These are phyloP conservation scores for Xylaria cubensis DNA, from an alignment of 495 filamentous ascomycete species.

Conservation along the genomic window DNA sequence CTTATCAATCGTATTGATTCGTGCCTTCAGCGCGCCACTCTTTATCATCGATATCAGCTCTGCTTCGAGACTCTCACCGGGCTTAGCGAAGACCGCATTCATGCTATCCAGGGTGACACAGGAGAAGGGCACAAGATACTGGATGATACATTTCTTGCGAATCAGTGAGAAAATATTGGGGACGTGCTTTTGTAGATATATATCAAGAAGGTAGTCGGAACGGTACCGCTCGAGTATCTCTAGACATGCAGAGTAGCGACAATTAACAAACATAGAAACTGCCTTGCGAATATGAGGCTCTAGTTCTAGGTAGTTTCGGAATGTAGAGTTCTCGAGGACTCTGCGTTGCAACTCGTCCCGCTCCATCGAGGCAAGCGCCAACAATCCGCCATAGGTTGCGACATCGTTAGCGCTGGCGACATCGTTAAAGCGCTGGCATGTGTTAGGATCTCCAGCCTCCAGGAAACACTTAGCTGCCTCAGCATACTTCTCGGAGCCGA, in stretches of 20 bases:
- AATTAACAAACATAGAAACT: slow-evolving; percentile 83
- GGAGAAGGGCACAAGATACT: slow-evolving; percentile 85
- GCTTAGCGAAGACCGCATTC: slow-evolving; percentile 66
- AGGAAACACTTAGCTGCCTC: slow-evolving; percentile 81
- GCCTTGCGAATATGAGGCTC: slow-evolving; percentile 95
- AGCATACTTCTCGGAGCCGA: slow-evolving; percentile 68
- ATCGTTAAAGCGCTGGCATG: slow-evolving; percentile 69
- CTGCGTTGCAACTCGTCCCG: slow-evolving; percentile 72
- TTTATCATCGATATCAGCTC: slow-evolving; percentile 82
- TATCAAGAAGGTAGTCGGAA: slow-evolving; percentile 85
- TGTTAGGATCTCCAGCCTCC: slow-evolving; percentile 54
- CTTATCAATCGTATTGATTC: slow-evolving; percentile 82
- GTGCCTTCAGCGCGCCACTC: slow-evolving; percentile 70
- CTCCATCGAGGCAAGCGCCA: slow-evolving; percentile 89
- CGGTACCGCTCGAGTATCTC: slow-evolving; percentile 80
- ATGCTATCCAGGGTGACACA: slow-evolving; percentile 74
- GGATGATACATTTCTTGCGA: slow-evolving; percentile 87
- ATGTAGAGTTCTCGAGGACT: slow-evolving; percentile 79
- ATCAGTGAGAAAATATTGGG: slow-evolving; percentile 72
- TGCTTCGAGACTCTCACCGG: slow-evolving; percentile 67
- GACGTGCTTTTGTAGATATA: slow-evolving; percentile 82
- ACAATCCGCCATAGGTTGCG: slow-evolving; percentile 88
- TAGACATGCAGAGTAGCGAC: slow-evolving; percentile 84
- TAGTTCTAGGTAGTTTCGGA: slow-evolving; percentile 87
- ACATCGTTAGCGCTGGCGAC: slow-evolving; percentile 85